Evolutionary conservation across 495 filamentous ascomycete species (phyloP).

Genomic region (Apiosordaria backusii): DNA sequence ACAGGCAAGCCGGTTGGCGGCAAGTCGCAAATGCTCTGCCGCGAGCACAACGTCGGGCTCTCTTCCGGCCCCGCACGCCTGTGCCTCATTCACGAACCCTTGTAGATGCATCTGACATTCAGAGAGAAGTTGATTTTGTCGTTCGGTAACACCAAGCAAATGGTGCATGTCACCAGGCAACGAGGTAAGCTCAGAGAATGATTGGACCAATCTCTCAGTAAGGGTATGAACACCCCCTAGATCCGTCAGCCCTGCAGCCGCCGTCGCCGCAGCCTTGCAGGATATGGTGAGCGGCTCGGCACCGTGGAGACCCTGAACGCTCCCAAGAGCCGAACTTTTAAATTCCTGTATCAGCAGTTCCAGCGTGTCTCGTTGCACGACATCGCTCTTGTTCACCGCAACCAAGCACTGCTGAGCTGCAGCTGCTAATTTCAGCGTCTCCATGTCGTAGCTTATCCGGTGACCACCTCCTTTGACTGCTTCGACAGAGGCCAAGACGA

Average conservation of each 20-base stretch:
- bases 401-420: conserved; percentile 61
- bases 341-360: conserved; percentile 32
- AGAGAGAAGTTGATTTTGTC: conserved; percentile 77
- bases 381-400: conserved; percentile 81
- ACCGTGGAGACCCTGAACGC: conserved; percentile 27
- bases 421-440: conserved; percentile 46
- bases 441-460: conserved; percentile 44
- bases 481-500: conserved; percentile 74
- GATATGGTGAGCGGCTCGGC: conserved; percentile 56
- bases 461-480: conserved; percentile 31
- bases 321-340: conserved; percentile 30
- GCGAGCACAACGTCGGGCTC: conserved; percentile 75
- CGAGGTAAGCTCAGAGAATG: conserved; percentile 72
- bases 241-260: conserved; percentile 40
- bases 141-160: conserved; percentile 83
- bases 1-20: conserved; percentile 72
- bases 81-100: conserved; percentile 58
- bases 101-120: conserved; percentile 66
- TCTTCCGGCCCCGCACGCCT: conserved; percentile 12
- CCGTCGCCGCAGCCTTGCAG: conserved; percentile 48
- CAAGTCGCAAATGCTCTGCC: conserved; percentile 83
- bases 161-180: conserved; percentile 62
- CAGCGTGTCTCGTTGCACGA: conserved; percentile 36
- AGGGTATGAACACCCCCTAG: conserved; percentile 67
- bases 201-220: conserved; percentile 58